Evolutionary conservation across 768 basidiomycete species (phyloP).

Genomic region (Crucibulum laeve): DNA sequence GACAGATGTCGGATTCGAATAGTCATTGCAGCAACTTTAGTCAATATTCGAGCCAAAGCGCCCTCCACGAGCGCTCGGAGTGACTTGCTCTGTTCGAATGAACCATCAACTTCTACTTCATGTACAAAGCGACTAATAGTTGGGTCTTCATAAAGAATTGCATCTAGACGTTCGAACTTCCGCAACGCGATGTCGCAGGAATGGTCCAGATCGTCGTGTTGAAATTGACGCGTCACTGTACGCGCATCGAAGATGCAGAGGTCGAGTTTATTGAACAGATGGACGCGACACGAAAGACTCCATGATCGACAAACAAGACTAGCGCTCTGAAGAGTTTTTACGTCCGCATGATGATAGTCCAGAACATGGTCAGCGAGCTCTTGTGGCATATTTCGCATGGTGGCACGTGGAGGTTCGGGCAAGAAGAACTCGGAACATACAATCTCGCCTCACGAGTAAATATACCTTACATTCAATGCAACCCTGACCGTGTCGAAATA

Average conservation of each 20-base stretch:
- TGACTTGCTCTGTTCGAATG: background rate
- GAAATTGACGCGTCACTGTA: background rate
- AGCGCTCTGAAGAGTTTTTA: slow-evolving; percentile 3
- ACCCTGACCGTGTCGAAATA: no score
- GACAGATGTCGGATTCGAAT: no score
- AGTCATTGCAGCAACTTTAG: no score
- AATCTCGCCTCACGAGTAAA: no score
- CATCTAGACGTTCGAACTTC: background rate
- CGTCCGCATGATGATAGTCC: slow-evolving; percentile 16
- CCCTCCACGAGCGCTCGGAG: no score
- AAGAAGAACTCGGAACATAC: no score
- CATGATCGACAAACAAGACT: slow-evolving; percentile 15
- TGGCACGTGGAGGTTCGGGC: no score
- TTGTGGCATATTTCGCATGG: slow-evolving; percentile 16
- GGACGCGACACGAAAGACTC: slow-evolving; percentile 14
- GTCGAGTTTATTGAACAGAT: slow-evolving; percentile 16
- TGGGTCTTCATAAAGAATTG: background rate
- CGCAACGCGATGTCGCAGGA: background rate
- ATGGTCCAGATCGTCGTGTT: slow-evolving; percentile 1
- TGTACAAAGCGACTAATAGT: background rate
- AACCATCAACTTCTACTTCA: background rate
- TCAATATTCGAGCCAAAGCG: no score
- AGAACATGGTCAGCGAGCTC: slow-evolving; percentile 19
- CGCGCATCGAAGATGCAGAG: slow-evolving; percentile 6
- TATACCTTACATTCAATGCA: no score